Percentiles rank a stretch among this genome's conserved stretches.
These are phyloP conservation scores for Citrullus amarus DNA, from an alignment of 306 rosid species.

Conservation along the genomic window DNA sequence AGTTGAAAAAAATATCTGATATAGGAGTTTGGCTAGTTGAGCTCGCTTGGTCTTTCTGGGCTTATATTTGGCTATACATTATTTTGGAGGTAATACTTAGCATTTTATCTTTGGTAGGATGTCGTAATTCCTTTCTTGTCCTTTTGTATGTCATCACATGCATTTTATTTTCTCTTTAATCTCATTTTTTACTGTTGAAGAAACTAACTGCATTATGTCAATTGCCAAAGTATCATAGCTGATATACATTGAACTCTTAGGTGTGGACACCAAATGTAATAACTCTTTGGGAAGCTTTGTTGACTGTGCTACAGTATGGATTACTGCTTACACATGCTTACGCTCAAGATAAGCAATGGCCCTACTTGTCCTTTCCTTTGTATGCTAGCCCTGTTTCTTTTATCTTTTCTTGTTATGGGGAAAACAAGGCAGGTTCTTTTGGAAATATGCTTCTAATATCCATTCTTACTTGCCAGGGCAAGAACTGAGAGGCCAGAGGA, in stretches of 20 bases:
- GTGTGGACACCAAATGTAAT: conserved; percentile 90
- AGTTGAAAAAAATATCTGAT: conserved; percentile 82
- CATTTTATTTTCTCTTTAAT: not conserved
- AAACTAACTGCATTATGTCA: not conserved
- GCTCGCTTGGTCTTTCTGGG: conserved; percentile 97
- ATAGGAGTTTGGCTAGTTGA: conserved; percentile 96
- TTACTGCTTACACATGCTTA: conserved; percentile 80
- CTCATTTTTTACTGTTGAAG: not conserved
- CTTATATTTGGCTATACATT: conserved; percentile 87
- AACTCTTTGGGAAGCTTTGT: conserved; percentile 83
- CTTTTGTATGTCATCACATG: not conserved
- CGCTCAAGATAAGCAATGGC: conserved; percentile 98
- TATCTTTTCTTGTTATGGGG: not conserved
- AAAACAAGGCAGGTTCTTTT: conserved; percentile 6
- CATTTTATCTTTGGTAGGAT: conserved; percentile 10
- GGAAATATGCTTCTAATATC: conserved; percentile 18
- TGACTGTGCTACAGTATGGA: conserved; percentile 80
- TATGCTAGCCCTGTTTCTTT: conserved; percentile 18
- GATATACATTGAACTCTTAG: conserved; percentile 21
- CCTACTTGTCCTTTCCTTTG: conserved; percentile 73
- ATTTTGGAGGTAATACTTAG: conserved; percentile 63
- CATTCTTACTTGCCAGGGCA: conserved; percentile 36
- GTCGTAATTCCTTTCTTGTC: conserved; percentile 5
- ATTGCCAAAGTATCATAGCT: not conserved
- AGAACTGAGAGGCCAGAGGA: conserved; percentile 83